Percentiles rank a stretch among this genome's conserved stretches.
Conservation (phyloP, 352 stramenopile genomes). For the Globisporangium uncinulatum region DNA sequence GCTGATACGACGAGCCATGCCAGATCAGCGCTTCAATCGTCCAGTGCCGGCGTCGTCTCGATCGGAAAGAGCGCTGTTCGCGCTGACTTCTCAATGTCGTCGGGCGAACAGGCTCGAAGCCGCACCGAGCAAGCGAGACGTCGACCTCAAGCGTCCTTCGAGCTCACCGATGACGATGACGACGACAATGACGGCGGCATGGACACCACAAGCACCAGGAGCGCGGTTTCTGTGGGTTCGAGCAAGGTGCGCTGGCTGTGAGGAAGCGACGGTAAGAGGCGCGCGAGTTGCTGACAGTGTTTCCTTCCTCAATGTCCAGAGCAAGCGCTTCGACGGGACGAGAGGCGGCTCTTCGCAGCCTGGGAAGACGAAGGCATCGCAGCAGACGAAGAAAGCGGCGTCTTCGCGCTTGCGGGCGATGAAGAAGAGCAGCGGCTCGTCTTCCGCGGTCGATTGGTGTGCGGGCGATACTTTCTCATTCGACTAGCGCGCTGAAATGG, state of each 20-base stretch:
- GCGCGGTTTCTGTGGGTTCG: neutral
- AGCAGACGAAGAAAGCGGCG: constrained; percentile 2
- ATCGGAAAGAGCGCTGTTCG: neutral
- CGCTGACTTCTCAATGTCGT: neutral
- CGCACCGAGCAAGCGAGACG: neutral
- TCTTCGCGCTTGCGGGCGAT: neutral
- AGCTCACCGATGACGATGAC: neutral
- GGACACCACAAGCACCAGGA: neutral
- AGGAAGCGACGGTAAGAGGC: neutral
- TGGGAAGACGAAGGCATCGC: constrained; percentile 3
- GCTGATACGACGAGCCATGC: too few relatives aligned
- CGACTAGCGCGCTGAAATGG: neutral
- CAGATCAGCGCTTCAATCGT: too few relatives aligned
- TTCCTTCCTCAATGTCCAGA: neutral
- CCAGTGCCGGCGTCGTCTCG: neutral
- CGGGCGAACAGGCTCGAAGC: neutral
- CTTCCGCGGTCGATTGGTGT: constrained; percentile 4
- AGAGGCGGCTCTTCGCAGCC: neutral
- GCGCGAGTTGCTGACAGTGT: neutral
- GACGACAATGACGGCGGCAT: neutral
- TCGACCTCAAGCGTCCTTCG: neutral
- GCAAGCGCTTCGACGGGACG: neutral
- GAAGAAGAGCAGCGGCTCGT: constrained; percentile 5
- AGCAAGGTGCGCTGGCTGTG: neutral
- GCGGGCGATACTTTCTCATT: constrained; percentile 5